These are phyloP conservation scores for Podaxis sp. DNA, from an alignment of 768 basidiomycete species.

Conservation along the genomic window DNA sequence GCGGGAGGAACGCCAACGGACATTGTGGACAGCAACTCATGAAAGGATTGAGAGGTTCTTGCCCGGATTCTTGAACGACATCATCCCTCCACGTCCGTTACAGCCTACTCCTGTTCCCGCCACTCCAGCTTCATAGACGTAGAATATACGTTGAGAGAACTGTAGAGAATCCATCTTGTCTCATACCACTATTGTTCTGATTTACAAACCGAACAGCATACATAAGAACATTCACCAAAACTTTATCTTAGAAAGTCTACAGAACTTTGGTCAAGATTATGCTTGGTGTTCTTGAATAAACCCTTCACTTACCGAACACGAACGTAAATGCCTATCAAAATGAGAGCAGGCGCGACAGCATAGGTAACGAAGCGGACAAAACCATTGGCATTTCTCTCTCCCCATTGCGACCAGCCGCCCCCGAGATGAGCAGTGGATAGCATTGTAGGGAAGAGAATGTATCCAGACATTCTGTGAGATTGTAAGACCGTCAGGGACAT, in stretches of 20 bases:
- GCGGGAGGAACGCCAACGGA: constrained; percentile 57
- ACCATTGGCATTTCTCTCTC: constrained; percentile 27
- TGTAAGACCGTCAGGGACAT: not conserved
- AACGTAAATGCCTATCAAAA: constrained; percentile 38
- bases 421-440: constrained; percentile 65
- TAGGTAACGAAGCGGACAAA: constrained; percentile 46
- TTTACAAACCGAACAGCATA: not conserved
- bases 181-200: not conserved
- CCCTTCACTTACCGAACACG: constrained; percentile 46
- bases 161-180: not conserved
- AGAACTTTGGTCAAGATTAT: not conserved
- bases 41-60: constrained; percentile 88
- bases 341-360: constrained; percentile 46
- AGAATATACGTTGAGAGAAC: not conserved
- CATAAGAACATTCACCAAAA: constrained; percentile 7
- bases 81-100: constrained; percentile 41
- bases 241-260: constrained; percentile 59
- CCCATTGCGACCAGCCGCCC: constrained; percentile 68
- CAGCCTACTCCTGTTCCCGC: constrained; percentile 11
- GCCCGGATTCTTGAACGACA: constrained; percentile 80
- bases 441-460: constrained; percentile 57
- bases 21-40: constrained; percentile 80
- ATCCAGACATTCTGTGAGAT: constrained; percentile 60
- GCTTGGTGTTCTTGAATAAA: not conserved
- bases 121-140: constrained; percentile 10